Evolutionary conservation across 2,329 filamentous ascomycete genomes (phyloP).

Genomic region (Hypoxylon sp.): DNA sequence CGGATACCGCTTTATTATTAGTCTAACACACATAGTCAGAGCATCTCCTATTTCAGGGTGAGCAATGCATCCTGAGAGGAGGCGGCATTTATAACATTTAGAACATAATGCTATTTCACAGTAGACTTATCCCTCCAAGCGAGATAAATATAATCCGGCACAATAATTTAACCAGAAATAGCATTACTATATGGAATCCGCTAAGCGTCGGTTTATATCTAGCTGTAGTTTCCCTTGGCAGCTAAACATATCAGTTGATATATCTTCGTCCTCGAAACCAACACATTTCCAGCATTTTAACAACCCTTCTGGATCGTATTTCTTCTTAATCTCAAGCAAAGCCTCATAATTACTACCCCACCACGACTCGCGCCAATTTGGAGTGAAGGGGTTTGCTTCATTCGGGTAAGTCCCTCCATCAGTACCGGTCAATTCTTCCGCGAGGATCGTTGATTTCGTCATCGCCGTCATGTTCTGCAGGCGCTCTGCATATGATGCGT

Average conservation of each 20-base stretch:
- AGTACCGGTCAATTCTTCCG: slow-evolving; percentile 45
- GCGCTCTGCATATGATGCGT: slow-evolving; percentile 42
- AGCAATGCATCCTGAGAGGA: not conserved
- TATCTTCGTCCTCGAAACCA: slow-evolving; percentile 43
- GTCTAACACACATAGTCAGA: not conserved
- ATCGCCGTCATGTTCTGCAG: slow-evolving; percentile 40
- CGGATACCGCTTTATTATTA: not conserved
- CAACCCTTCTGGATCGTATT: slow-evolving; percentile 54
- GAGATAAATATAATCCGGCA: too few relatives aligned
- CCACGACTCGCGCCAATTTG: slow-evolving; percentile 55
- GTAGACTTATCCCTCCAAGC: not conserved
- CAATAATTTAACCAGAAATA: not conserved
- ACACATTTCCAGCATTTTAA: slow-evolving; percentile 52
- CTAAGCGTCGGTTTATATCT: slow-evolving; percentile 26
- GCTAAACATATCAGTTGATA: slow-evolving; percentile 35
- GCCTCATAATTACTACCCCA: slow-evolving; percentile 55
- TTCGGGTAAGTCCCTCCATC: slow-evolving; percentile 59
- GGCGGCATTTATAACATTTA: not conserved
- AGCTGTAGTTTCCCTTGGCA: slow-evolving; percentile 41
- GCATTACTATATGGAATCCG: not conserved
- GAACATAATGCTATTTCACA: not conserved
- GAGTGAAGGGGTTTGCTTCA: slow-evolving; percentile 57
- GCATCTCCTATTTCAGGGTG: not conserved
- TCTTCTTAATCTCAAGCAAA: slow-evolving; percentile 53
- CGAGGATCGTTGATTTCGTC: slow-evolving; percentile 33